phyloP scores from a whole-genome alignment of 139 green algal species.

The Medakamo hakoo region DNA sequence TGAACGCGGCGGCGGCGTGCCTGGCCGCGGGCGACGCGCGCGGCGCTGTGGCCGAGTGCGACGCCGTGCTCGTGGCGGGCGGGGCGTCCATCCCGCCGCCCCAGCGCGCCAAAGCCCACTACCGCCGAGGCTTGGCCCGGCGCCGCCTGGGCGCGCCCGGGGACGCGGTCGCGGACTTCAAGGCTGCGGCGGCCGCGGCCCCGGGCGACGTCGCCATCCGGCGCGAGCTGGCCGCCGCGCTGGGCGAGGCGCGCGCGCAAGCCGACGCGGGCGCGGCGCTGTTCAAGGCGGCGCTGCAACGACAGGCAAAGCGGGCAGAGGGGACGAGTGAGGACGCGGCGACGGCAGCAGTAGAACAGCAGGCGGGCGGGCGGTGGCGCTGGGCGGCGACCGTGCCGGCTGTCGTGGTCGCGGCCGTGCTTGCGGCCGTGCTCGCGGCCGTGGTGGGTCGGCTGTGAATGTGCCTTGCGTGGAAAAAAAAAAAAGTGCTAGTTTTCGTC shows the following conservation, averaged over 20 bases:
- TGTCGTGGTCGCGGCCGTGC: background rate
- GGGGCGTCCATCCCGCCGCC: no score
- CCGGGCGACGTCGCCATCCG: conserved; percentile 9
- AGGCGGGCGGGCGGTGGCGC: background rate
- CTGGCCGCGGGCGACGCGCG: conserved; percentile 37
- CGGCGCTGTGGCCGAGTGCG: conserved; percentile 31
- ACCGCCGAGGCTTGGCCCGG: conserved; percentile 40
- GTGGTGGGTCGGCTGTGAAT: background rate
- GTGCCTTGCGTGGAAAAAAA: no score
- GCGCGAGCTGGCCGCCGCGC: conserved; percentile 17
- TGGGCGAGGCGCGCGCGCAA: background rate
- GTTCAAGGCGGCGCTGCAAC: background rate
- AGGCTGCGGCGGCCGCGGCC: conserved; percentile 12
- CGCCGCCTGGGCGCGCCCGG: conserved; percentile 33
- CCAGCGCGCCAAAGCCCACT: conserved; percentile 51
- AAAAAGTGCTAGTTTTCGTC: no score
- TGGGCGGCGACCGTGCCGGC: background rate
- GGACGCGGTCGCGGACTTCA: conserved; percentile 38
- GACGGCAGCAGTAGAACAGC: background rate
- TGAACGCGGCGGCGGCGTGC: conserved; percentile 53
- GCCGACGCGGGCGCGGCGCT: background rate
- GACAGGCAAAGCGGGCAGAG: background rate
- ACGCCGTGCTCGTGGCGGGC: conserved; percentile 8
- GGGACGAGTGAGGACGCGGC: background rate
- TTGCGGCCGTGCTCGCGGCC: background rate